Conservation (phyloP, 306 rosid genomes). For the Senna tora region DNA sequence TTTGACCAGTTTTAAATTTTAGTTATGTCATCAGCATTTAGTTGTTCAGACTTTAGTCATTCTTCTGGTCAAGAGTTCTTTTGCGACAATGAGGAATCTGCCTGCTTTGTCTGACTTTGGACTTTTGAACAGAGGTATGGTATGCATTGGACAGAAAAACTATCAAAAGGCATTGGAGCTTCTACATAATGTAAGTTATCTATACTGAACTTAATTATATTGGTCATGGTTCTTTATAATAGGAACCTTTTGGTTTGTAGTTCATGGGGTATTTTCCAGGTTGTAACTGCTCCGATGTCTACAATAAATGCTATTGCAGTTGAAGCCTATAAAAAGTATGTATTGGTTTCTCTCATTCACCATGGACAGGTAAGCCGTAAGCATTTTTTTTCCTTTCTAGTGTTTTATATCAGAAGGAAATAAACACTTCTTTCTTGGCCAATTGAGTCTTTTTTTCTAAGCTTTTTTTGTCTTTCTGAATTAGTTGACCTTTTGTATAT, state of each 20-base stretch:
- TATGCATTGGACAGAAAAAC: constrained; percentile 85
- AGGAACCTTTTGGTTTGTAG: constrained; percentile 22
- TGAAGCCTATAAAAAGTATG: constrained; percentile 91
- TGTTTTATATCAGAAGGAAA: too few relatives aligned
- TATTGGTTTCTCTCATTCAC: constrained; percentile 86
- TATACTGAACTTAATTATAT: constrained; percentile 28
- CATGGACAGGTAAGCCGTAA: constrained; percentile 88
- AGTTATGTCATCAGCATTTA: constrained; percentile 17
- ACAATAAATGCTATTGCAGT: constrained; percentile 75
- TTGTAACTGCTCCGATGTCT: constrained; percentile 93
- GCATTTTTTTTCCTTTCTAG: constrained; percentile 40
- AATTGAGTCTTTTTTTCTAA: constrained; percentile 6
- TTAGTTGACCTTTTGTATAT: constrained; percentile 33
- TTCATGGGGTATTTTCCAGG: constrained; percentile 57
- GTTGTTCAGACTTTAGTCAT: constrained; percentile 10
- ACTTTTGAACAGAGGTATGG: constrained; percentile 75
- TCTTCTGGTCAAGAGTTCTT: constrained; percentile 27
- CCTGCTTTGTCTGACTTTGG: constrained; percentile 40
- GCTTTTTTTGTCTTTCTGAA: constrained; percentile 4
- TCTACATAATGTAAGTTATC: constrained; percentile 75
- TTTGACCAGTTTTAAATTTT: neutral
- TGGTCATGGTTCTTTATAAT: constrained; percentile 28
- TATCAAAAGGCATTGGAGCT: constrained; percentile 90
- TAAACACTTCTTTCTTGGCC: too few relatives aligned
- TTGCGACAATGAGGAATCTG: constrained; percentile 18